These are phyloP conservation scores for Neostapfia colusana DNA, from an alignment of 176 grass and related monocot genomes.

Conservation along the genomic window DNA sequence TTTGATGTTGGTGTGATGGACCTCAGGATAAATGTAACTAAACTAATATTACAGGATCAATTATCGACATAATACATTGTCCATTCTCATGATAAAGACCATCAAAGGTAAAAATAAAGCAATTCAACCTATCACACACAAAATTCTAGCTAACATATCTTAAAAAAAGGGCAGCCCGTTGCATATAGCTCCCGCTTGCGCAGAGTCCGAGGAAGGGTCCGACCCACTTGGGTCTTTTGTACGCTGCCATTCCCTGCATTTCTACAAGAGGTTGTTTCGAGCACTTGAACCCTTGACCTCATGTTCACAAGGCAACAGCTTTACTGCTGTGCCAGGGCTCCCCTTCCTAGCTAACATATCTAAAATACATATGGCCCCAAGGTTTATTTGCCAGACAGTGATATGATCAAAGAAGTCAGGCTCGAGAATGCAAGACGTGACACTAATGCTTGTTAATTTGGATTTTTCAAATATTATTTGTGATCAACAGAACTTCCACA, in stretches of 20 bases:
- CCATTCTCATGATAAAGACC: constrained; percentile 13
- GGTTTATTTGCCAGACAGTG: neutral
- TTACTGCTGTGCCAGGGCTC: no score
- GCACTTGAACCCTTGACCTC: no score
- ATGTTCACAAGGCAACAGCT: no score
- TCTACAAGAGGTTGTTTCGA: no score
- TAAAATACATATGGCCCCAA: neutral
- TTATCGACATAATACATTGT: neutral
- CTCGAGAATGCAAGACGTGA: neutral
- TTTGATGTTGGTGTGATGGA: constrained; percentile 7
- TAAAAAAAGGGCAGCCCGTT: no score
- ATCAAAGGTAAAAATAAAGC: neutral
- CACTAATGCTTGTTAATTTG: neutral
- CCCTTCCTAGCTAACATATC: no score
- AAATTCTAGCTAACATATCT: neutral
- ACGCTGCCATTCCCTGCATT: no score
- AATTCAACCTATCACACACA: neutral
- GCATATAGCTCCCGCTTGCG: no score
- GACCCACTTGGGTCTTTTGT: no score
- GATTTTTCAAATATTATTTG: neutral
- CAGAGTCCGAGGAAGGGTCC: no score
- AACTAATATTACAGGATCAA: constrained; percentile 12
- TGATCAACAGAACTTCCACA: constrained; percentile 1
- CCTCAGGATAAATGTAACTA: neutral
- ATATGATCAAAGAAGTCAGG: neutral